These are phyloP conservation scores for Schwanniomyces polymorphus DNA, from an alignment of 805 yeast genomes.

Conservation along the genomic window DNA sequence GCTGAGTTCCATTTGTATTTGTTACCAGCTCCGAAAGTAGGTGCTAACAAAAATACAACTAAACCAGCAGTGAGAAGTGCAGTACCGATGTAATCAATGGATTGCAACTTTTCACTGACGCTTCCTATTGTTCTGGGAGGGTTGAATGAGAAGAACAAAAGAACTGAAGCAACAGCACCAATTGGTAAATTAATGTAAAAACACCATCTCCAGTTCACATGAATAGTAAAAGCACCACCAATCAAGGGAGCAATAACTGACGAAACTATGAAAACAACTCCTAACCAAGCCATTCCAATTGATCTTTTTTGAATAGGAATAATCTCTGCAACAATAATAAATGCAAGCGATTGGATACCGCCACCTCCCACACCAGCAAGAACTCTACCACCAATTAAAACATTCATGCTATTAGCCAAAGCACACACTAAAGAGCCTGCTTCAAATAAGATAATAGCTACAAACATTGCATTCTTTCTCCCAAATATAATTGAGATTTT, in stretches of 20 bases:
- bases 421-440: constrained; percentile 42
- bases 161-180: constrained; percentile 49
- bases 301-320: constrained; percentile 36
- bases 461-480: constrained; percentile 23
- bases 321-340: constrained; percentile 30
- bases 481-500: constrained; percentile 32
- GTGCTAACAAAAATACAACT: constrained; percentile 46
- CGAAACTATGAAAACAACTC: constrained; percentile 47
- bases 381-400: constrained; percentile 41
- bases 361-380: constrained; percentile 41
- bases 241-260: constrained; percentile 59
- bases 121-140: constrained; percentile 47
- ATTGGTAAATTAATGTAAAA: constrained; percentile 68
- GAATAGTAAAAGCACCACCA: constrained; percentile 41
- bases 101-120: constrained; percentile 35
- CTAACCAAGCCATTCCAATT: constrained; percentile 31
- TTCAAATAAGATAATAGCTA: constrained; percentile 25
- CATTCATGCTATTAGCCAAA: constrained; percentile 32
- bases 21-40: constrained; percentile 50
- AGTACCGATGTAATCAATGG: constrained; percentile 47
- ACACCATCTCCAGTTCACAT: constrained; percentile 74
- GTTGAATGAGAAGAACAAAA: constrained; percentile 39
- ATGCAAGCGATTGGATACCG: constrained; percentile 29
- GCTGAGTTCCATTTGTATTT: constrained; percentile 53
- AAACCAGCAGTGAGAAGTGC: constrained; percentile 38